Evolutionary conservation across 192 early-diverging fungal genomes (phyloP).

Genomic region (Diversispora epigaea): DNA sequence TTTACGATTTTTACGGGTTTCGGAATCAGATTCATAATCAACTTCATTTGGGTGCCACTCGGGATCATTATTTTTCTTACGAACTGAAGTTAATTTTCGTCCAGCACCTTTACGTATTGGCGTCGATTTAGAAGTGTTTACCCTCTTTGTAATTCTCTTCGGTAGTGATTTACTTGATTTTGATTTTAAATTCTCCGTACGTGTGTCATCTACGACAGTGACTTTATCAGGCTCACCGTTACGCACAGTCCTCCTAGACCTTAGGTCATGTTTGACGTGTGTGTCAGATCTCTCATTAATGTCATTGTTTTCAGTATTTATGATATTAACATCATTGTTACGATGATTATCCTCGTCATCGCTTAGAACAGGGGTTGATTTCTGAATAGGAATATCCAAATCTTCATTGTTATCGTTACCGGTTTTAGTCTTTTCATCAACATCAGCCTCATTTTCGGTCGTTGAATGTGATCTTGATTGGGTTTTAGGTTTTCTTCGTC

Average conservation of each 20-base stretch:
- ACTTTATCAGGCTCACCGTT: no score
- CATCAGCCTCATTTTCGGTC: conserved; percentile 16
- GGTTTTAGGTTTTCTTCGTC: background rate
- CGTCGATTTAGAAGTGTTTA: background rate
- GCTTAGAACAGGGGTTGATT: background rate
- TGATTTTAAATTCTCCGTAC: background rate
- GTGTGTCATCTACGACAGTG: background rate
- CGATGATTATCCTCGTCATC: background rate
- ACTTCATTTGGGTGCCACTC: conserved; percentile 4
- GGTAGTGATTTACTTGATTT: background rate
- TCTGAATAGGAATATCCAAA: background rate
- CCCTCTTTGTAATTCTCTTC: background rate
- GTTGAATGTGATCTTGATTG: background rate
- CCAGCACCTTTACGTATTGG: background rate
- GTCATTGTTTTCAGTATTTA: background rate
- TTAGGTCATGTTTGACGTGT: background rate
- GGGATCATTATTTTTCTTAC: conserved; percentile 4
- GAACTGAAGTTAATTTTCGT: background rate
- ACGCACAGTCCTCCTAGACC: background rate
- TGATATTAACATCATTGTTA: background rate
- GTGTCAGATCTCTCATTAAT: background rate
- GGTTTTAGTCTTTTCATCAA: background rate
- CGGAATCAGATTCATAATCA: conserved; percentile 11
- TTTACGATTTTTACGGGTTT: background rate
- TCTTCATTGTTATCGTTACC: background rate